Percentiles rank a stretch among this genome's conserved stretches.
Evolutionary conservation across 495 filamentous ascomycete genomes (phyloP).

Genomic region (Sordaria brevicollis): DNA sequence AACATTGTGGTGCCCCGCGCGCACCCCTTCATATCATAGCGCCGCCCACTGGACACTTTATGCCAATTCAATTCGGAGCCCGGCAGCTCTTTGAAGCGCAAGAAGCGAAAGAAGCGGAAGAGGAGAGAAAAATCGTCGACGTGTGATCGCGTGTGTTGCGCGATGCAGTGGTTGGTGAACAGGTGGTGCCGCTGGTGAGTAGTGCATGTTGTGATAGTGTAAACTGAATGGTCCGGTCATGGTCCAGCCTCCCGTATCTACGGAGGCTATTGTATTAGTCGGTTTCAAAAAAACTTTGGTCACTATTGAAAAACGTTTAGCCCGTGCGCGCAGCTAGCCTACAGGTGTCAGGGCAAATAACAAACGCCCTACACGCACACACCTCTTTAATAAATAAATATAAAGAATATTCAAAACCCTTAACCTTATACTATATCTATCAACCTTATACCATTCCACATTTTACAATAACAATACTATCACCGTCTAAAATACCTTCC

Average conservation of each 20-base stretch:
- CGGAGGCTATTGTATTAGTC: no score
- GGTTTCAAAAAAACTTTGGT: no score
- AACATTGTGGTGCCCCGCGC: neutral
- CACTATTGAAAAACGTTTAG: no score
- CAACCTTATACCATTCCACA: no score
- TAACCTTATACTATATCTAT: no score
- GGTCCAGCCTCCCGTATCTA: neutral
- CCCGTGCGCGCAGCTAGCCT: no score
- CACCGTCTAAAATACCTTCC: no score
- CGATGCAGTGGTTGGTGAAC: neutral
- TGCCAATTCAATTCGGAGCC: neutral
- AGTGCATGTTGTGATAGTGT: neutral
- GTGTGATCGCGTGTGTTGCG: neutral
- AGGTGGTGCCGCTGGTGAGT: neutral
- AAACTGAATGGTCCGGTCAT: neutral
- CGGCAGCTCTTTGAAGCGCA: neutral
- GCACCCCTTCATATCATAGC: neutral
- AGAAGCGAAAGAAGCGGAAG: neutral
- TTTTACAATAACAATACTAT: no score
- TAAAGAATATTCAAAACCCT: no score
- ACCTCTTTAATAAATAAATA: no score
- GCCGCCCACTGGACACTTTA: neutral
- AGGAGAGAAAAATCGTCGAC: neutral
- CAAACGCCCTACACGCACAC: no score
- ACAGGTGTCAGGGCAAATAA: no score